Evolutionary conservation across 495 filamentous ascomycete genomes (phyloP).

Genomic region (Usnea hakonensis): DNA sequence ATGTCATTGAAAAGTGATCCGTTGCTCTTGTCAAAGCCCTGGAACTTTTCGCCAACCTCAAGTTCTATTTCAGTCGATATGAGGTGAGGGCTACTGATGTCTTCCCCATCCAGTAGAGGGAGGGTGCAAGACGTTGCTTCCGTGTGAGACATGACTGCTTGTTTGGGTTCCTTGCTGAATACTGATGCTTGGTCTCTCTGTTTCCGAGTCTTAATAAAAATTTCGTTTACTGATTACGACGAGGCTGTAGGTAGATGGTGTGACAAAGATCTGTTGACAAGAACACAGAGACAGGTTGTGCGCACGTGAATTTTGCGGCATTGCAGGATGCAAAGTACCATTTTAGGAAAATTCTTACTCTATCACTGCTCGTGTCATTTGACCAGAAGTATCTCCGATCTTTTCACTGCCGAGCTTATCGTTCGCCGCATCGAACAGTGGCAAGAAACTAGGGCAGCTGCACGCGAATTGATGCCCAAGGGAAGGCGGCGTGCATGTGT

Average conservation of each 20-base stretch:
- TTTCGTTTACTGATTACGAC: neutral
- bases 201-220: neutral
- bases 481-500: neutral
- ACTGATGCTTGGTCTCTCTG: neutral
- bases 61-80: conserved; percentile 2
- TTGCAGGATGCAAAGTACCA: neutral
- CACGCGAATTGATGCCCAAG: neutral
- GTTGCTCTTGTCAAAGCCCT: neutral
- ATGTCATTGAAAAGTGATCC: neutral
- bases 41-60: neutral
- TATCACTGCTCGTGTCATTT: neutral
- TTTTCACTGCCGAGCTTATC: neutral
- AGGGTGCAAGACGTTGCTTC: conserved; percentile 14
- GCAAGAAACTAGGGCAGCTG: neutral
- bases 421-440: neutral
- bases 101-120: conserved; percentile 18
- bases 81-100: neutral
- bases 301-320: neutral
- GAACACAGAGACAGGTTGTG: neutral
- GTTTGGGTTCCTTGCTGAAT: neutral
- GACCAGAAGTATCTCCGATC: neutral
- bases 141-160: neutral
- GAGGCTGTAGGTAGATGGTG: neutral
- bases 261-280: neutral
- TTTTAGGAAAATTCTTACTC: neutral